These are phyloP conservation scores for Verticillium tricorpus DNA, from an alignment of 2,329 filamentous ascomycete genomes.

Conservation along the genomic window DNA sequence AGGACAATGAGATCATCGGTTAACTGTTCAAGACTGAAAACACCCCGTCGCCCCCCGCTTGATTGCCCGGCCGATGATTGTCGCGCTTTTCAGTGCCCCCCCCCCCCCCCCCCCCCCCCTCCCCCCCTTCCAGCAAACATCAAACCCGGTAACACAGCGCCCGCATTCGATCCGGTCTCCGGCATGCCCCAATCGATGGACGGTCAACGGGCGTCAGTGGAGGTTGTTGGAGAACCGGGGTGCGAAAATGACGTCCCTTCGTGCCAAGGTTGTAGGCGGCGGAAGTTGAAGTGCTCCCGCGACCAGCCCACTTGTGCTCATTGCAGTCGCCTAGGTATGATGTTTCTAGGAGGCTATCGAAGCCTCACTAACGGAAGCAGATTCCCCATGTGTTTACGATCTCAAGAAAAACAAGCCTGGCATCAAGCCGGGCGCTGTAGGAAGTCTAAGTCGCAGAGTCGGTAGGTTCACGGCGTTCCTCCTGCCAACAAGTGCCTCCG, in stretches of 20 bases:
- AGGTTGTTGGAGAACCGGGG: slow-evolving; percentile 2
- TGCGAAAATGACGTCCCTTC: slow-evolving; percentile 18
- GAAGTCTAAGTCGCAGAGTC: slow-evolving; percentile 15
- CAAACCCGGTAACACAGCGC: not conserved
- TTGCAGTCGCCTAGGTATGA: slow-evolving; percentile 21
- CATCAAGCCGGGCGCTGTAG: slow-evolving; percentile 17
- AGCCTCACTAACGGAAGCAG: slow-evolving; percentile 6
- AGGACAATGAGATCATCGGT: slow-evolving; percentile 3
- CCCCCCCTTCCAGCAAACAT: not conserved
- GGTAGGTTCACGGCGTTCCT: slow-evolving; percentile 7
- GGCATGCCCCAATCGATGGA: not conserved
- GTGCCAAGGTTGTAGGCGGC: slow-evolving; percentile 26
- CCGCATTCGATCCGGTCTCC: not conserved
- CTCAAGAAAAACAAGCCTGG: slow-evolving; percentile 19
- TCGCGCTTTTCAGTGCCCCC: slow-evolving; percentile 5
- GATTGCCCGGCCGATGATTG: slow-evolving; percentile 13
- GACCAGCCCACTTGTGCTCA: slow-evolving; percentile 26
- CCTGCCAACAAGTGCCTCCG: not conserved
- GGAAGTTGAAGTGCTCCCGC: slow-evolving; percentile 29
- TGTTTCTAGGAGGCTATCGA: not conserved
- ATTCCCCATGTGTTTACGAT: slow-evolving; percentile 18
- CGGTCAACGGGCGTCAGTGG: not conserved
- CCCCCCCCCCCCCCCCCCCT: too few relatives aligned
- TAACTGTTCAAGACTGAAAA: slow-evolving; percentile 1
- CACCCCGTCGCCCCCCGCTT: slow-evolving; percentile 9